These are phyloP conservation scores for Porogramme epimiltina DNA, from an alignment of 1,284 basidiomycete species.

Conservation along the genomic window DNA sequence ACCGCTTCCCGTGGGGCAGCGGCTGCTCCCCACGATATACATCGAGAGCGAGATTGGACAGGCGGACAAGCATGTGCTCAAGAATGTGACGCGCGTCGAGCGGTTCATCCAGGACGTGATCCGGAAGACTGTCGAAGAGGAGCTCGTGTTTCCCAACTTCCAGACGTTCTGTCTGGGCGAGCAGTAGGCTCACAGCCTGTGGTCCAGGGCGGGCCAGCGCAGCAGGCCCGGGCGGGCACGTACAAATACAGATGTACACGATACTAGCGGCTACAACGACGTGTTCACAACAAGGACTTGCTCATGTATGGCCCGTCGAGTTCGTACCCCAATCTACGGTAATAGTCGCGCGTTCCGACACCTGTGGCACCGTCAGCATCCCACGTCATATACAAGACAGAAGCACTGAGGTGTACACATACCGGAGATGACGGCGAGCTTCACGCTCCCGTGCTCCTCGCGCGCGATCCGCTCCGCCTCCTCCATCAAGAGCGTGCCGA, in stretches of 20 bases:
- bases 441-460: constrained; percentile 94
- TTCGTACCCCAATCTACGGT: constrained; percentile 90
- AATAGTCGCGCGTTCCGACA: constrained; percentile 94
- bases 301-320: constrained; percentile 98
- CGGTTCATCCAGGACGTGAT: constrained; percentile 95
- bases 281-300: constrained; percentile 59
- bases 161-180: constrained; percentile 76
- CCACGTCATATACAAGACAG: constrained; percentile 1
- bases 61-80: constrained; percentile 92
- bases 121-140: constrained; percentile 91
- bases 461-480: constrained; percentile 98
- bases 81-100: constrained; percentile 97
- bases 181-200: neutral
- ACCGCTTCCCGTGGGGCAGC: constrained; percentile 76
- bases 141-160: constrained; percentile 93
- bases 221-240: too few species aligned
- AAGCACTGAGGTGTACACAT: constrained; percentile 26
- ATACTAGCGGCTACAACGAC: constrained; percentile 16
- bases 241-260: constrained; percentile 21
- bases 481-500: constrained; percentile 98
- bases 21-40: constrained; percentile 87
- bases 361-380: constrained; percentile 43
- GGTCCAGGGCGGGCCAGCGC: too few species aligned
- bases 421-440: constrained; percentile 96
- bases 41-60: constrained; percentile 98